Percentiles rank a stretch among this genome's conserved stretches.
Evolutionary conservation across 805 yeast genomes (phyloP).

Genomic region (Candida coquimbonensis): DNA sequence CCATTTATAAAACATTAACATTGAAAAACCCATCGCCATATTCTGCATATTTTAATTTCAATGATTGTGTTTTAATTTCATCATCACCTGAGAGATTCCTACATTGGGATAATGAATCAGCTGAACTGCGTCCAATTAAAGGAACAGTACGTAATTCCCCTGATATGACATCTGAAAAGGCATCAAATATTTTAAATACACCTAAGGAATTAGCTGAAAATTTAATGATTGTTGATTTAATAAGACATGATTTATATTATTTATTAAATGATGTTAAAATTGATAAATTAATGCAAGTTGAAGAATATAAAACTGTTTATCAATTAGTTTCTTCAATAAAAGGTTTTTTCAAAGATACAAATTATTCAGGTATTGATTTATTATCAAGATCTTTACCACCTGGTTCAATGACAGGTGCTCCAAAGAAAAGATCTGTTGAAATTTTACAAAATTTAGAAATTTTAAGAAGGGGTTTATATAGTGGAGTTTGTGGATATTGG

Average conservation of each 20-base stretch:
- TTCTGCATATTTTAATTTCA: constrained; percentile 72
- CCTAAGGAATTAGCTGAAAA: constrained; percentile 96
- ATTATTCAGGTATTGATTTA: constrained; percentile 69
- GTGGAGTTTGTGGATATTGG: constrained; percentile 97
- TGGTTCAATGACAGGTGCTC: constrained; percentile 99
- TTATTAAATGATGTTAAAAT: constrained; percentile 62
- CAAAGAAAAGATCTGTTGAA: constrained; percentile 88
- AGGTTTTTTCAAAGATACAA: constrained; percentile 34
- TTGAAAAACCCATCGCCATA: constrained; percentile 86
- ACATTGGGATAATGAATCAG: constrained; percentile 53
- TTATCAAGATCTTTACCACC: constrained; percentile 82
- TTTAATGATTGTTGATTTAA: constrained; percentile 92
- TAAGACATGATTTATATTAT: constrained; percentile 81
- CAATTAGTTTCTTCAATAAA: constrained; percentile 87
- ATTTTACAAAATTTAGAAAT: constrained; percentile 45
- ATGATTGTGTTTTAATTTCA: constrained; percentile 52
- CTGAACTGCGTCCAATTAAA: constrained; percentile 90
- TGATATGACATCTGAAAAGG: constrained; percentile 47
- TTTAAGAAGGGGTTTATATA: constrained; percentile 66
- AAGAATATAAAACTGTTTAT: constrained; percentile 85
- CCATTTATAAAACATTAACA: constrained; percentile 66
- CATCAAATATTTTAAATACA: constrained; percentile 59
- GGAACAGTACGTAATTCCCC: constrained; percentile 80
- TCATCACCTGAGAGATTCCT: constrained; percentile 94
- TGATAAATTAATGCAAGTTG: constrained; percentile 79